Evolutionary conservation across 1,139 yeast genomes (phyloP), one percentile per base, ranked within the genome.

Genomic region (Sugiyamaella neomexicana): DNA sequence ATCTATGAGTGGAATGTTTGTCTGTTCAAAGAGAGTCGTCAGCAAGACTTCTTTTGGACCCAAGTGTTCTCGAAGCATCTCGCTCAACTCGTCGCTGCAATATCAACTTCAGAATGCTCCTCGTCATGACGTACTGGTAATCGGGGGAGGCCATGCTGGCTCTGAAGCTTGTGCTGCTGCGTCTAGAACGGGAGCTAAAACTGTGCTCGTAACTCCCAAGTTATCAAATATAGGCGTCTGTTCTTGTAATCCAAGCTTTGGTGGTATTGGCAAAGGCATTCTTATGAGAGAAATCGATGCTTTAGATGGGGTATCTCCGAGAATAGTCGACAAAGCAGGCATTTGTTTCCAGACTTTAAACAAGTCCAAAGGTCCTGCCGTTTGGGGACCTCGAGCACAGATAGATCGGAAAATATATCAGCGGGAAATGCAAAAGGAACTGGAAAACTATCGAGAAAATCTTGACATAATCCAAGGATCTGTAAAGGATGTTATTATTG

Each of bases 131-230:
- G 97, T 91, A 0, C 79, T 93, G 1, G 93, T 95, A 2, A 82
- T 95, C 23, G 99, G 99, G 2, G 99, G 96, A 9, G 99, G 99
- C 0, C 99, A 95, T 73, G 99, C 99, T 38, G 99, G 99, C 2
- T 86, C 96, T 63, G 99, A 95, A 70, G 99, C 99, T 0, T 95
- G 97, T 1, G 80, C 97, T 0, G 99, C 95, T 0, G 78, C 96
- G 0, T 96, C 98, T 0, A 76, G 99, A 58, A 69, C 88, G 0
- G 97, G 98, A 0, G 79, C 86, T 1, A 60, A 67, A 2, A 89
- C 98, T 0, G 73, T 86, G 1, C 75, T 95, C 31, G 77, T 95
- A 1, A 93, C 99, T 0, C 99, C 97, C 0, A 77, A 76, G 50
- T 68, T 82, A 31, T 68, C 77, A 36, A 88, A 89, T 65, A 83